phyloP scores from a whole-genome alignment of 805 yeast genomes.

The Nakazawaea ambrosiae region DNA sequence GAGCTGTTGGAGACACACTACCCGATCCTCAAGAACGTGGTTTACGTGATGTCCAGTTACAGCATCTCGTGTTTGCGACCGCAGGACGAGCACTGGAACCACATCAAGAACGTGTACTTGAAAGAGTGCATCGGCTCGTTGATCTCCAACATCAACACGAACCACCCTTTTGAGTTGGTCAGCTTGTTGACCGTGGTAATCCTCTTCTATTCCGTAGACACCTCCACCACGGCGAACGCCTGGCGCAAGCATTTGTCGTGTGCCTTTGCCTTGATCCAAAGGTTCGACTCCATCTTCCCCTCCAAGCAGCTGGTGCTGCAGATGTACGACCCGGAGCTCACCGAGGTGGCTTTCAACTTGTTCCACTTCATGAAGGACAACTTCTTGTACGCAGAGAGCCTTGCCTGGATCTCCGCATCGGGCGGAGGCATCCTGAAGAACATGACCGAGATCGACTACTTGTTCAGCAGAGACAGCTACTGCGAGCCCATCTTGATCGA shows the following conservation, averaged over 20 bases:
- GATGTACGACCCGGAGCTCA: not conserved
- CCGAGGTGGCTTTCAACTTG: slow-evolving; percentile 4
- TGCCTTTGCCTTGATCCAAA: slow-evolving; percentile 10
- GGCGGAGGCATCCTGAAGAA: slow-evolving; percentile 10
- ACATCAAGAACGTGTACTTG: slow-evolving; percentile 9
- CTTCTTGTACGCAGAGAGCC: slow-evolving; percentile 9
- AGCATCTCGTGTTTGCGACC: slow-evolving; percentile 1
- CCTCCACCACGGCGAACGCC: slow-evolving; percentile 10
- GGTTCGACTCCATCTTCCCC: slow-evolving; percentile 10
- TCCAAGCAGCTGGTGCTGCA: not conserved
- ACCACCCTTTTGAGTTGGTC: slow-evolving; percentile 8
- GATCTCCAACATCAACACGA: slow-evolving; percentile 8
- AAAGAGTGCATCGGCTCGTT: slow-evolving; percentile 6
- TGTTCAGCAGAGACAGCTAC: slow-evolving; percentile 5
- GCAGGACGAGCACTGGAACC: slow-evolving; percentile 7
- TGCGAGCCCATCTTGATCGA: slow-evolving; percentile 8
- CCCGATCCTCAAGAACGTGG: slow-evolving; percentile 7
- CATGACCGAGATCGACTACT: slow-evolving; percentile 1
- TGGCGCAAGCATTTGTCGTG: slow-evolving; percentile 12
- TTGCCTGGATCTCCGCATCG: slow-evolving; percentile 12
- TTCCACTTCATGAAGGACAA: slow-evolving; percentile 9
- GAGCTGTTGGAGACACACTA: slow-evolving; percentile 4
- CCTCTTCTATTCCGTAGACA: slow-evolving; percentile 9
- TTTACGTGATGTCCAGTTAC: slow-evolving; percentile 7
- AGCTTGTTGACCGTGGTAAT: slow-evolving; percentile 8